These are phyloP conservation scores for Gymnopilus junonius DNA, from an alignment of 768 basidiomycete genomes.

Conservation along the genomic window DNA sequence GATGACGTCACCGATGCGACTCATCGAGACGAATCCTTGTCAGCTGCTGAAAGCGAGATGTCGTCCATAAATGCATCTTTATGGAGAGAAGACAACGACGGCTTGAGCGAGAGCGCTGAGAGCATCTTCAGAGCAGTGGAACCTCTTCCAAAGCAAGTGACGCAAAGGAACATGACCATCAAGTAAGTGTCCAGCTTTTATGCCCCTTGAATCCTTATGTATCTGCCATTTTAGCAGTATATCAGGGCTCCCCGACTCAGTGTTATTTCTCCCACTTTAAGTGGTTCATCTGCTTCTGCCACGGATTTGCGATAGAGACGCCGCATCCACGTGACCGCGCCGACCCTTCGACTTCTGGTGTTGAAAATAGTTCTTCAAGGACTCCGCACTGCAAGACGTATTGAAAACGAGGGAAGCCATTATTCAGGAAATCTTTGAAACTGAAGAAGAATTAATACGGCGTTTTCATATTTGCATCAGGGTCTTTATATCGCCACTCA, in stretches of 20 bases:
- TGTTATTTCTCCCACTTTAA: slow-evolving; percentile 28
- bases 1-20: slow-evolving; percentile 29
- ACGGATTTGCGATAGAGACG: background rate
- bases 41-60: slow-evolving; percentile 51
- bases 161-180: slow-evolving; percentile 12
- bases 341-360: background rate
- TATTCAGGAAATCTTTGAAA: slow-evolving; percentile 61
- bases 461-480: slow-evolving; percentile 67
- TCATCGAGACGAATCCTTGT: slow-evolving; percentile 23
- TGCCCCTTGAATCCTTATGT: background rate
- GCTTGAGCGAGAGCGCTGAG: slow-evolving; percentile 52
- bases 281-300: slow-evolving; percentile 20
- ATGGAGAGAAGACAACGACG: slow-evolving; percentile 44
- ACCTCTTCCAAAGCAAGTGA: slow-evolving; percentile 17
- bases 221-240: background rate
- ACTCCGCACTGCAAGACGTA: background rate
- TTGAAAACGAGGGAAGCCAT: slow-evolving; percentile 24
- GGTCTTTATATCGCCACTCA: slow-evolving; percentile 80
- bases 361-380: background rate
- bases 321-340: background rate
- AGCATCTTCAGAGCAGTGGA: slow-evolving; percentile 48
- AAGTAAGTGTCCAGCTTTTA: slow-evolving; percentile 14
- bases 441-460: slow-evolving; percentile 72
- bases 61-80: slow-evolving; percentile 46
- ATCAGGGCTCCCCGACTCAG: slow-evolving; percentile 24